Evolutionary conservation across 768 basidiomycete genomes (phyloP), one percentile per base, ranked within the genome.

Genomic region (Suillus cothurnatus): DNA sequence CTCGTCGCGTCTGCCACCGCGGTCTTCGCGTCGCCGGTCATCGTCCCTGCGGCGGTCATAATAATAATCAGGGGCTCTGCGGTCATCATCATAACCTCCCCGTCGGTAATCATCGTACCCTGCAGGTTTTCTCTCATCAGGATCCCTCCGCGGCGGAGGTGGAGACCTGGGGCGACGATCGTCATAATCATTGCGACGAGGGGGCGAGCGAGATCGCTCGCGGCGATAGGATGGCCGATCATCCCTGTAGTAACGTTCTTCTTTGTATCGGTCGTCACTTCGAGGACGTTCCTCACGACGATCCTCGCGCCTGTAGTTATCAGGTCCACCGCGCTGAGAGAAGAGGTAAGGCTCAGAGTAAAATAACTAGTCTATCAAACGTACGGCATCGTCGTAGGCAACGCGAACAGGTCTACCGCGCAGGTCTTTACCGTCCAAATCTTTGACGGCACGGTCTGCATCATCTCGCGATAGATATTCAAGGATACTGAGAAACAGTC

Each of bases 51-150:
- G 89, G 75, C 92, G 91, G 78, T 92, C 91, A 89, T 89, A 88
- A 88, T 90, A 87, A 83, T 85, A 86, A 85, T 92, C 89, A 88
- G 90, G 90, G 77, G 81, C 85, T 88, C 86, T 88, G 82, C 86
- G 90, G 79, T 88, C 88, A 88, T 91, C 90, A 87, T 88, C 79
- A 70, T 83, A 87, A 74, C 86, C 88, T 74, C 90, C 91, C 80
- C 92, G 89, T 78, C 92, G 88, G 79, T 87, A 84, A 86, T 92
- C 90, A 87, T 93, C 92, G 88, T 93, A 92, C 88, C 91, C 91
- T 88, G 90, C 89, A 88, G 90, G 86, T 85, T 90, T 89, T 86
- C 84, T 88, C 80, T 93, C 91, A 83, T 93, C 91, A 80, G 81
- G 81, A 73, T 93, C 90, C 85, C 92, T 90, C 85, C 82, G 85